A percentile compares a stretch with the other conserved stretches of the same genome.
Conservation (phyloP, 768 basidiomycete species). For the Xerocomellus intermedius region DNA sequence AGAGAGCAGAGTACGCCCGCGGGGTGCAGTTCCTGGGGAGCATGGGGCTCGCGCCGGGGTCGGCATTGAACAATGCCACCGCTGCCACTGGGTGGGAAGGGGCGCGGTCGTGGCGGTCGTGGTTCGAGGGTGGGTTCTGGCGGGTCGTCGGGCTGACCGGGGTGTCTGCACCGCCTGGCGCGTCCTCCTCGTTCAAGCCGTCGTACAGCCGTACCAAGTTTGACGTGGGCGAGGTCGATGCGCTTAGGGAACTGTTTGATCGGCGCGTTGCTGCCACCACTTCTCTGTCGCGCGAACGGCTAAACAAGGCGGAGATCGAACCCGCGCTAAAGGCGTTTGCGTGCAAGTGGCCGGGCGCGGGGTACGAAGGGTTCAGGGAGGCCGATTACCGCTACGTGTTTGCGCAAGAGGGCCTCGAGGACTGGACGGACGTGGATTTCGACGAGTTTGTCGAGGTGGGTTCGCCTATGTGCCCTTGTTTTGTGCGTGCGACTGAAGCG, state of each 20-base stretch:
- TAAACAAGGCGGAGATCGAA: conserved; percentile 41
- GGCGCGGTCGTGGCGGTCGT: conserved; percentile 18
- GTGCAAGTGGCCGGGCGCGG: conserved; percentile 34
- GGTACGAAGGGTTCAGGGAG: conserved; percentile 57
- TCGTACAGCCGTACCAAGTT: conserved; percentile 53
- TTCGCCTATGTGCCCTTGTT: background rate
- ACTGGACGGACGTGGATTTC: conserved; percentile 58
- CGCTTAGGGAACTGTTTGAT: conserved; percentile 39
- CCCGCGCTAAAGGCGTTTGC: conserved; percentile 45
- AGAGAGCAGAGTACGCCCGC: conserved; percentile 54
- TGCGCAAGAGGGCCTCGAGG: conserved; percentile 66
- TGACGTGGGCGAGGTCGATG: conserved; percentile 48
- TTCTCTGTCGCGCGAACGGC: conserved; percentile 20
- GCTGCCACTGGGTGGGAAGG: background rate
- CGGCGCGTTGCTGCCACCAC: background rate
- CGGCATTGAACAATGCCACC: background rate
- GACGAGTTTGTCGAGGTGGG: conserved; percentile 82
- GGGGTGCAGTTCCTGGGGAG: conserved; percentile 69
- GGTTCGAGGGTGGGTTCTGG: conserved; percentile 14
- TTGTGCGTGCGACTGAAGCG: conserved; percentile 33
- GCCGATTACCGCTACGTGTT: conserved; percentile 77
- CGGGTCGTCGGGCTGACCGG: conserved; percentile 24
- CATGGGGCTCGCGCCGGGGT: conserved; percentile 76
- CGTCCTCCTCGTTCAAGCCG: conserved; percentile 13
- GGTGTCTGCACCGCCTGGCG: background rate